Percentiles rank a stretch among this genome's conserved stretches.
These are phyloP conservation scores for Pseudopithomyces chartarum DNA, from an alignment of 2,329 filamentous ascomycete genomes.

Conservation along the genomic window DNA sequence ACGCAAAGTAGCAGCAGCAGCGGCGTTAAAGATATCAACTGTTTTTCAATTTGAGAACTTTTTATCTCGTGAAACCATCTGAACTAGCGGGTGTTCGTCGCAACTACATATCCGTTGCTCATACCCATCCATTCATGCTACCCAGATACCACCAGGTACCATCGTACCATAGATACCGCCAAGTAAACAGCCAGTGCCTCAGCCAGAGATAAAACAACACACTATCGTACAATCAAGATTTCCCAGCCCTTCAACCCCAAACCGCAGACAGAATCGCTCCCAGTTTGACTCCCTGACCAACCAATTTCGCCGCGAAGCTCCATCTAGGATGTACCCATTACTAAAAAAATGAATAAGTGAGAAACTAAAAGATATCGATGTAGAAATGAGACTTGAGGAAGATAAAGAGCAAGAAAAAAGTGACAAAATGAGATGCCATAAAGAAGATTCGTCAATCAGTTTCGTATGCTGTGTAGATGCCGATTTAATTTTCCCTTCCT, in stretches of 20 bases:
- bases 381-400: conserved; percentile 28
- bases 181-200: conserved; percentile 37
- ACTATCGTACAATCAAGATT: conserved; percentile 27
- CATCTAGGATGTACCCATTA: conserved; percentile 4
- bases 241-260: conserved; percentile 18
- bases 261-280: conserved; percentile 28
- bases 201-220: conserved; percentile 27
- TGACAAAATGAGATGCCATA: conserved; percentile 15
- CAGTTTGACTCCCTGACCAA: conserved; percentile 24
- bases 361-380: conserved; percentile 27
- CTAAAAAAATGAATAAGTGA: neutral
- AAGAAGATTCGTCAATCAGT: conserved; percentile 38
- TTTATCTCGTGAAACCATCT: conserved; percentile 17
- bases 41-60: conserved; percentile 36
- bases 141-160: neutral
- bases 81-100: neutral
- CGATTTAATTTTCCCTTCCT: conserved; percentile 13
- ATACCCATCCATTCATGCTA: neutral
- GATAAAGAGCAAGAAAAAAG: conserved; percentile 25
- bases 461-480: conserved; percentile 1
- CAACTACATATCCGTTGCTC: conserved; percentile 3
- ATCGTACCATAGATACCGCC: conserved; percentile 13
- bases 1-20: neutral
- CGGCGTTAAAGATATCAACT: conserved; percentile 19
- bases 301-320: conserved; percentile 3